Evolutionary conservation across 1,139 yeast genomes (phyloP).

Genomic region (Scheffersomyces cryptocercus): DNA sequence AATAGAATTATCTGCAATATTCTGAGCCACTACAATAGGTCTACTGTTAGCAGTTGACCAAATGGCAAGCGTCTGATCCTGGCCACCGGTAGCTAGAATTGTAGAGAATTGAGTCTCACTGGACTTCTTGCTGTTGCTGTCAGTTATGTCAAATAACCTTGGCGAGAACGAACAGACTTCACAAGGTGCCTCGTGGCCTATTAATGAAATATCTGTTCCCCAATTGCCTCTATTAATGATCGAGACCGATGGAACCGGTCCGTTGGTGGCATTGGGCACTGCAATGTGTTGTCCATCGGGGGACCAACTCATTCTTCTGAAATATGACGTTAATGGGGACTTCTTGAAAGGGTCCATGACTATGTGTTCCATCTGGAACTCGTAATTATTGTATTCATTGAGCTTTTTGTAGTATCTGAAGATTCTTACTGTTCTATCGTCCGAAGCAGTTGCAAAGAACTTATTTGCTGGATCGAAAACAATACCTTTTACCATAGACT

Average conservation of each 20-base stretch:
- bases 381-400: slow-evolving; percentile 66
- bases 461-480: slow-evolving; percentile 98
- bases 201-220: slow-evolving; percentile 83
- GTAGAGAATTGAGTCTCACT: slow-evolving; percentile 39
- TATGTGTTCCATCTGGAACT: slow-evolving; percentile 83
- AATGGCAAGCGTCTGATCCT: slow-evolving; percentile 67
- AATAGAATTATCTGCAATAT: slow-evolving; percentile 60
- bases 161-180: slow-evolving; percentile 94
- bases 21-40: slow-evolving; percentile 66
- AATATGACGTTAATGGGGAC: slow-evolving; percentile 91
- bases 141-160: slow-evolving; percentile 46
- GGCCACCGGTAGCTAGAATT: slow-evolving; percentile 77
- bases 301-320: slow-evolving; percentile 92
- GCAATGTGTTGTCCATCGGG: slow-evolving; percentile 98
- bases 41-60: slow-evolving; percentile 67
- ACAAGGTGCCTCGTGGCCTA: slow-evolving; percentile 96
- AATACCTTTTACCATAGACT: slow-evolving; percentile 93
- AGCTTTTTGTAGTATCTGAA: slow-evolving; percentile 74
- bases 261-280: slow-evolving; percentile 95
- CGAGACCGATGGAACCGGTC: slow-evolving; percentile 90
- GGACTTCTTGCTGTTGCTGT: slow-evolving; percentile 16
- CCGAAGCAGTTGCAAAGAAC: slow-evolving; percentile 95
- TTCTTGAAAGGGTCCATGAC: slow-evolving; percentile 82
- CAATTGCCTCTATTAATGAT: slow-evolving; percentile 89
- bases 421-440: slow-evolving; percentile 86